Base-by-base conservation (phyloP, 2,329 filamentous ascomycete species). In the Dryadomyces quercivorus region DNA sequence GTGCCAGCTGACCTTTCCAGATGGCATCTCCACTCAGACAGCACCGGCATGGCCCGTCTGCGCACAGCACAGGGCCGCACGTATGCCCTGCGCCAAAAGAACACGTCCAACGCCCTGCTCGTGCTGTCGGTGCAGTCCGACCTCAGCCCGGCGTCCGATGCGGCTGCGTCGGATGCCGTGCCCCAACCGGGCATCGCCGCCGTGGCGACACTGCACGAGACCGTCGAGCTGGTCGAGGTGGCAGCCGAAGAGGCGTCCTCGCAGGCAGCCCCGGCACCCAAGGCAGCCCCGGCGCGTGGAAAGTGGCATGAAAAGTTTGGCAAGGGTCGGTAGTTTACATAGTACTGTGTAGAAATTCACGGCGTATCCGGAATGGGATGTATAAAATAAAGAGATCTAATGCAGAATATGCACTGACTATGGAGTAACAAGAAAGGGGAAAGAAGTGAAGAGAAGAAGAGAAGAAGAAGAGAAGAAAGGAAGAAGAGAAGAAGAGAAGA, bases 21-120 rank as follows among this genome's bases (percentile, higher is more conserved):
- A 59, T 67, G 55, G 63, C 58, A 46, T 10, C 18, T 47, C 5
- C 57, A 80, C 75, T 3, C 66, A 78, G 52, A 74, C 67, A 16
- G 67, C 79, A 48, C 71, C 75, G 59, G 72, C 74, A 13, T 76
- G 13, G 79, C 80, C 26, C 63, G 82, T 45, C 72, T 84, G 53
- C 75, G 69, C 60, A 56, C 55, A 2, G 73, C 74, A 1, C 73
- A 72, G 3, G 65, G 69, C 53, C 75, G 74, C 60, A 76, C 74
- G 16, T 85, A 82, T 67, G 72, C 73, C 6, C 71, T 85, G 49
- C 78, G 77, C 34, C 81, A 84, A 62, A 84, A 84, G 64, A 84
- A 84, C 64, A 84, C 81, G 0, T 85, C 81, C 48, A 85, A 85
- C 63, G 76, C 77, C n/a, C 71, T 85, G 49, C 76, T 84, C 61